Evolutionary conservation across 2,329 filamentous ascomycete genomes (phyloP).

Genomic region (Nemania bipapillata): DNA sequence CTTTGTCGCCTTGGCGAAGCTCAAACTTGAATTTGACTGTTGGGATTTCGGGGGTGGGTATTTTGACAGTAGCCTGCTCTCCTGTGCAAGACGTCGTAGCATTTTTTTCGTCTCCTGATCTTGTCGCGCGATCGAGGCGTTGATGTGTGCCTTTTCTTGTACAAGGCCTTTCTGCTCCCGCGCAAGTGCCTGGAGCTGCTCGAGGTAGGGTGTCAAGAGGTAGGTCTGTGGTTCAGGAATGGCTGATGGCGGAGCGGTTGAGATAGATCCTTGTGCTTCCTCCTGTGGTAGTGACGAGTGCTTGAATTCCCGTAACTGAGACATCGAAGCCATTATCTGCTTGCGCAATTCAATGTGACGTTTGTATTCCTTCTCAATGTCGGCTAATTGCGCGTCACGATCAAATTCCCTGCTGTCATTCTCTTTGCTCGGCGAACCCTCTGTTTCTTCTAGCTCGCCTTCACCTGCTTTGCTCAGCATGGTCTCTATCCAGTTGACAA

Average conservation of each 20-base stretch:
- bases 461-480: constrained; percentile 67
- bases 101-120: constrained; percentile 62
- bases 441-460: constrained; percentile 37
- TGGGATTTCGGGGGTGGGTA: constrained; percentile 53
- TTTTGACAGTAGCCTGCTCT: constrained; percentile 69
- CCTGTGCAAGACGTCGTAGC: constrained; percentile 67
- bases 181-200: constrained; percentile 63
- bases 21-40: constrained; percentile 43
- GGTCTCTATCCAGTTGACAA: constrained; percentile 73
- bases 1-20: constrained; percentile 59
- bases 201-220: constrained; percentile 67
- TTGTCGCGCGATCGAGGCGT: constrained; percentile 61
- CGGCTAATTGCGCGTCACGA: constrained; percentile 56
- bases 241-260: constrained; percentile 12
- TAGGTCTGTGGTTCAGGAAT: constrained; percentile 51
- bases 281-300: constrained; percentile 14
- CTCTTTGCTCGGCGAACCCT: constrained; percentile 39
- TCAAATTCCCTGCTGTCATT: constrained; percentile 41
- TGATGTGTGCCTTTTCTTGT: constrained; percentile 68
- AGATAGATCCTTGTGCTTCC: not conserved
- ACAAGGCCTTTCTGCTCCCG: constrained; percentile 68
- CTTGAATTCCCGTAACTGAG: constrained; percentile 40
- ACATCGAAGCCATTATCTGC: constrained; percentile 58
- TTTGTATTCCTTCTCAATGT: constrained; percentile 65
- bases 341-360: constrained; percentile 64